Percentiles rank a stretch among this genome's conserved stretches.
These are phyloP conservation scores for Leishmania lainsoni DNA, from an alignment of 208 protist genomes.

Conservation along the genomic window DNA sequence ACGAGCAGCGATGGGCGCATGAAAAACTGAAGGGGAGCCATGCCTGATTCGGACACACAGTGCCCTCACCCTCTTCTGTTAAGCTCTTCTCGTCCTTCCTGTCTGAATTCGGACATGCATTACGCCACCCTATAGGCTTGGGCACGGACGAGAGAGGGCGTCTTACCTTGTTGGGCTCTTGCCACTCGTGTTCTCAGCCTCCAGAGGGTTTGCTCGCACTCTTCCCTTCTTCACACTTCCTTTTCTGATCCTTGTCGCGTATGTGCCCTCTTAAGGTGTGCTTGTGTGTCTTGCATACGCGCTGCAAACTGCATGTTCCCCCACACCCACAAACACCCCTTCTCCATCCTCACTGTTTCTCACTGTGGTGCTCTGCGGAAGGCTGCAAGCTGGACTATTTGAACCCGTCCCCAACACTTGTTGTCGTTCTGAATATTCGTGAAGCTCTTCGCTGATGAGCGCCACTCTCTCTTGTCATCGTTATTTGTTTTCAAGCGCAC, in stretches of 20 bases:
- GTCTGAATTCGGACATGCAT: background rate
- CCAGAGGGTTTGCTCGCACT: background rate
- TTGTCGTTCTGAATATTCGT: background rate
- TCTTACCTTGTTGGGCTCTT: background rate
- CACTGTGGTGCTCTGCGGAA: too few relatives aligned
- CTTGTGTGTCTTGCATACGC: background rate
- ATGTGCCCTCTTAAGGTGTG: background rate
- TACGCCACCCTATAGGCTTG: background rate
- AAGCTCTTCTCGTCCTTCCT: background rate
- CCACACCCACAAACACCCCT: too few relatives aligned
- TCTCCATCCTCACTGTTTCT: too few relatives aligned
- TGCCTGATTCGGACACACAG: background rate
- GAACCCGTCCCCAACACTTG: background rate
- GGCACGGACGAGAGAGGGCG: background rate
- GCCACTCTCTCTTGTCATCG: background rate
- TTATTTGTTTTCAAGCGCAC: background rate
- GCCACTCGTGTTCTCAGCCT: background rate
- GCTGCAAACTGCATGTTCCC: too few relatives aligned
- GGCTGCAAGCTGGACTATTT: too few relatives aligned
- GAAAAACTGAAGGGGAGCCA: constrained; percentile 7
- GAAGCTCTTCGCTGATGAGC: too few relatives aligned
- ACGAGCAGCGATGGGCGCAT: constrained; percentile 16
- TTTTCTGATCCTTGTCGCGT: background rate
- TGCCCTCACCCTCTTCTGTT: background rate
- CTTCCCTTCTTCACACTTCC: background rate